Evolutionary conservation across 192 early-diverging fungal genomes (phyloP), one percentile per base, ranked within the genome.

Genomic region (Piromyces sp.): DNA sequence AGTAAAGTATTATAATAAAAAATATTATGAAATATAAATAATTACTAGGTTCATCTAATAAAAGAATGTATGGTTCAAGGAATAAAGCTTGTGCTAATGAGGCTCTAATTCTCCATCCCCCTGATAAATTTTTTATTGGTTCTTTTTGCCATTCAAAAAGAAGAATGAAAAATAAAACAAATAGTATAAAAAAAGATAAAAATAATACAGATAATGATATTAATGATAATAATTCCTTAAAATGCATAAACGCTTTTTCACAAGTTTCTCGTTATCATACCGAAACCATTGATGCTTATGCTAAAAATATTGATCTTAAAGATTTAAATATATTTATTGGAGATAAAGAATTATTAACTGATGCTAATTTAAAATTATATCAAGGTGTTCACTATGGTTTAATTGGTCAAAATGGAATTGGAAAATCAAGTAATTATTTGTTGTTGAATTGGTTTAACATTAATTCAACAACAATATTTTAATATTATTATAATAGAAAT

Each of bases 231-330:
- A 26, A 68, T 68, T 68, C 51, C 5, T 11, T 68, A n/a, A 68
- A 68, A 68, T n/a, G 22, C 11, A 87, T 93, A 16, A 87, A 91
- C 79, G 93, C 93, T 4, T 92, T 87, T 78, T 93, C 93, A 4
- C 93, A 95, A 83, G 92, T 93, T 82, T 94, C 94, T 79, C 91
- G 96, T 30, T 97, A 96, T 87, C 93, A 97, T 84, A 86, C 84
- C 14, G 94, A 95, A 83, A 95, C 96, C 0, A 79, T 95, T 1
- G 91, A 92, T 29, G 93, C 94, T 5, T 83, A 93, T 9, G 92
- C 91, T 36, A 95, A 93, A 86, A 94, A 97, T 58, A 88, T 95
- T 13, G 93, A 94, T 84, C 88, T 95, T 79, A 81, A 81, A 81
- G 88, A 87, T 7, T 94, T 97, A 79, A 94, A 94, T 84, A 87